Evolutionary conservation across 2,329 filamentous ascomycete species (phyloP), one percentile per base, ranked within the genome.

Genomic region (Rutstroemia sp.): DNA sequence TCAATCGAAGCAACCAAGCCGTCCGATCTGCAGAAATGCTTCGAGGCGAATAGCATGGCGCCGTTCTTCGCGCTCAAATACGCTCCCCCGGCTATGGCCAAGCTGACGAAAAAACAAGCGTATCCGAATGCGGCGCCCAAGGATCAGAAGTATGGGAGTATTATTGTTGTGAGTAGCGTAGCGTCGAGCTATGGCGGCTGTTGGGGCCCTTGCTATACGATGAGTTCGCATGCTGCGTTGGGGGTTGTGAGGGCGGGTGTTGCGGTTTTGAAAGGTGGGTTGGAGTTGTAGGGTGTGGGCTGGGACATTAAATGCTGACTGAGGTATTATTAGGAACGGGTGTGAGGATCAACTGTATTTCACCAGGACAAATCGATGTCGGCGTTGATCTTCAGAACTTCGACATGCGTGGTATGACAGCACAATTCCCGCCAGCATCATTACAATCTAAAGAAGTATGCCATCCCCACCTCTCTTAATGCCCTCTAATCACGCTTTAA

Each of bases 61-160:
- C 81, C 82, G 2, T 85, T 86, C 72, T 84, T 83, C 62, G 82
- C 81, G 1, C 73, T 85, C 59, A 85, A 85, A 66, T 84, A 85
- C 63, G 81, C 80, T 0, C 81, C 82, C 0, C 77, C 80, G 2
- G 82, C 83, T 1, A 85, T 34, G 30, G 30, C 10, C 3, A 34
- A 34, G 30, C 10, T 34, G 30, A 34, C 30, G 10, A 34, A 34
- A 12, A 34, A 34, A 34, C 10, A 12, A 12, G 30, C 30, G 30
- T 34, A 34, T 34, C 30, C 30, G 10, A 34, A 34, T 34, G 30
- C 30, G 30, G 30, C 30, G 12, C 30, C 30, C 4, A 34, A 34
- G 30, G 30, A 34, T 34, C 10, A 14, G 3, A 34, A 34, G 12
- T 34, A 34, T 34, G 30, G 30, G 12, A 34, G 30, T 12, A 34